Evolutionary conservation across 1,284 basidiomycete genomes (phyloP), one percentile per base, ranked within the genome.

Genomic region (Paramarasmius palmivorus): DNA sequence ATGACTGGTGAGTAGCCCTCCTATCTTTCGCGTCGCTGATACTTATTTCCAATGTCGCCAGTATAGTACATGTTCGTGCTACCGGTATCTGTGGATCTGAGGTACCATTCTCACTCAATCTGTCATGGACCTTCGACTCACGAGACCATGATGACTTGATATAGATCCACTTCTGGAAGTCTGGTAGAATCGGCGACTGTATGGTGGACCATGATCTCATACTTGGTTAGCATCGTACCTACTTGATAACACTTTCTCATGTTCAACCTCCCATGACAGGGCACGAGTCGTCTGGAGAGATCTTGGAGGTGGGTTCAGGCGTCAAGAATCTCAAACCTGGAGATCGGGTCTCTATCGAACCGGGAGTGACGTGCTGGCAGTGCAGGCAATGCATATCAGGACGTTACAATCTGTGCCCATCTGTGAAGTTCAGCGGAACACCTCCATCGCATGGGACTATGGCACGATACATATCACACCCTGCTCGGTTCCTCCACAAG

Each of bases 361-460:
- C 53, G 12, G 53, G 53, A 23, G 48, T 55, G 2, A 25, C 48
- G 20, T 55, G 53, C 34, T 55, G 53, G 53, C 53, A 52, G 40
- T 58, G 56, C 46, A 52, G 53, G 26, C 51, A 58, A 22, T 58
- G 57, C 23, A 45, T 56, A n/a, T 49, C 45, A 9, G 57, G 57
- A n/a, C 50, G 54, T 5, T 58, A 58, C 40, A 58, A 58, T 29
- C 48, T 57, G 10, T 57, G 55, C 35, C 52, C 55, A 4, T 37
- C 39, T 25, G 55, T 57, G 9, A 37, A 50, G 26, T 57, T 57
- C 52, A 50, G 40, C 17, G 55, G 55, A 5, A 57, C 55, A 4
- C 55, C 55, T 7, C 55, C 55, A 7, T 50, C 55, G 3, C 52
- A 57, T 38, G 55, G 55, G 26, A 57, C 55, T 10, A 51, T 56